Percentiles rank a stretch among this genome's conserved stretches.
Conservation (phyloP, 2,329 filamentous ascomycete genomes). For the Aureobasidium mangrovei region DNA sequence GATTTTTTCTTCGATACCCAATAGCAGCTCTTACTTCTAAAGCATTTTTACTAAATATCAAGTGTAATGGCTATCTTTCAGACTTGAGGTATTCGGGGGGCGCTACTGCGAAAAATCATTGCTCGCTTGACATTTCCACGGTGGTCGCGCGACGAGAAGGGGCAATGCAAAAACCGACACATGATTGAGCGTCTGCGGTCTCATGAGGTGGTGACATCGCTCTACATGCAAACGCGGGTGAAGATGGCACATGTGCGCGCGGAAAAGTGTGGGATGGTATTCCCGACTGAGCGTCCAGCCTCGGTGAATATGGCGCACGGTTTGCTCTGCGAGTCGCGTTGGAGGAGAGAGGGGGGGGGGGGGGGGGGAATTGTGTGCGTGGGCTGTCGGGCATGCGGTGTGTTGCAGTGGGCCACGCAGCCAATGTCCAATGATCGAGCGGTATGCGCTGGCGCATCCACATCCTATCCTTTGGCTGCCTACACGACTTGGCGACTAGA, state of each 20-base stretch:
- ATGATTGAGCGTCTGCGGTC: not conserved
- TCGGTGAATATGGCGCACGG: no score
- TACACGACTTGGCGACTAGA: no score
- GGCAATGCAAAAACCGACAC: no score
- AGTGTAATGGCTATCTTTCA: not conserved
- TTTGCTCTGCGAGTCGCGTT: no score
- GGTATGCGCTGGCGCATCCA: slow-evolving; percentile 1
- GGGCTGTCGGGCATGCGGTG: no score
- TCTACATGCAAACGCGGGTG: not conserved
- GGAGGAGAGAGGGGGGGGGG: no score
- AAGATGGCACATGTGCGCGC: not conserved
- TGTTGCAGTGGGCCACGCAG: no score
- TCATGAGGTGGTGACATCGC: not conserved
- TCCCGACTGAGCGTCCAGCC: not conserved
- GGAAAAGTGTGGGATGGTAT: not conserved
- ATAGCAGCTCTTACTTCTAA: slow-evolving; percentile 4
- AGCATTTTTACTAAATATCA: not conserved
- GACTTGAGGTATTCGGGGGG: no score
- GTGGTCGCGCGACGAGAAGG: no score
- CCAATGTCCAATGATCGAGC: not conserved
- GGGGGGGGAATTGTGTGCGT: no score
- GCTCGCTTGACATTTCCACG: not conserved
- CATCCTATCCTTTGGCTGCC: not conserved
- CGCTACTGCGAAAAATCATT: no score
- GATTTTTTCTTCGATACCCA: slow-evolving; percentile 5